Evolutionary conservation across 2,329 filamentous ascomycete genomes (phyloP).

Genomic region (Fonsecaea multimorphosa): DNA sequence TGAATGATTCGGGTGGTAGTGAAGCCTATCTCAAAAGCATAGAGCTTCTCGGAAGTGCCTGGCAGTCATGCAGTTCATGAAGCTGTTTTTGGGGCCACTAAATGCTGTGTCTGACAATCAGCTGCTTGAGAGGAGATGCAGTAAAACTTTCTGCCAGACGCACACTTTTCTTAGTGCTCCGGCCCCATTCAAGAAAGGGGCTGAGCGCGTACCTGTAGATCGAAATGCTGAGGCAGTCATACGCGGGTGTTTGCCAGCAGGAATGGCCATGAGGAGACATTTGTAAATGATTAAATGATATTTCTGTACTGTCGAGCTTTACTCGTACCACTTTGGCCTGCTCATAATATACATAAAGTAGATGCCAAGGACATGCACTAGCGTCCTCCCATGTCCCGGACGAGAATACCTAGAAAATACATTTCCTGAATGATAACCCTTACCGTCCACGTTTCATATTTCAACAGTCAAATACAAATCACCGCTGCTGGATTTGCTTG

Average conservation of each 20-base stretch:
- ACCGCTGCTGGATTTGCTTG: slow-evolving; percentile 36
- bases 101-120: no score
- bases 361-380: not conserved
- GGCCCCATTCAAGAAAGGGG: not conserved
- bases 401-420: slow-evolving; percentile 15
- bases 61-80: not conserved
- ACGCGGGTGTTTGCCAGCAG: not conserved
- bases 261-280: not conserved
- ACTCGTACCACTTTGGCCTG: not conserved
- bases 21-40: not conserved
- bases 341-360: not conserved
- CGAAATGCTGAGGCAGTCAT: not conserved
- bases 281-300: slow-evolving; percentile 4
- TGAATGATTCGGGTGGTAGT: not conserved
- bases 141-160: not conserved
- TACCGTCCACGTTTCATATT: slow-evolving; percentile 12
- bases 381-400: not conserved
- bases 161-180: not conserved
- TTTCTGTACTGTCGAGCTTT: slow-evolving; percentile 9
- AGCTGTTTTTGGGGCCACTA: no score
- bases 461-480: slow-evolving; percentile 37
- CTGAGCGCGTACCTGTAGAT: not conserved
- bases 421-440: not conserved
- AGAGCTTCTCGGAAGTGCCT: not conserved
- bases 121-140: no score